Conservation (phyloP, 2,329 filamentous ascomycete genomes). For the Coniochaeta sp. region DNA sequence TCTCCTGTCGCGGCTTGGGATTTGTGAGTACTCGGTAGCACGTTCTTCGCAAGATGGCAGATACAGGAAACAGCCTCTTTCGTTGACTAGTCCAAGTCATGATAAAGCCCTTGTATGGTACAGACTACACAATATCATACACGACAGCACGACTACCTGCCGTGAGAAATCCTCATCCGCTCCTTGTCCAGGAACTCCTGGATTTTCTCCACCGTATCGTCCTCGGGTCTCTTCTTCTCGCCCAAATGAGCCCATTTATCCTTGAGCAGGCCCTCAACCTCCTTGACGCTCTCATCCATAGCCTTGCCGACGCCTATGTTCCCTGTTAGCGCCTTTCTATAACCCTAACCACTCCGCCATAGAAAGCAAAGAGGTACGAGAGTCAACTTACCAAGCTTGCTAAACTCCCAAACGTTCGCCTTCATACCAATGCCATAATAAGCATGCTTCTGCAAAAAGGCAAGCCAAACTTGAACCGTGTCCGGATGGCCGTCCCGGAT, state of each 20-base stretch:
- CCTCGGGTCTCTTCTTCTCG: slow-evolving; percentile 38
- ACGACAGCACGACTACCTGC: slow-evolving; percentile 6
- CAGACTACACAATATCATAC: slow-evolving; percentile 8
- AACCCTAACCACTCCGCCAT: neutral
- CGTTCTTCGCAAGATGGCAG: no score
- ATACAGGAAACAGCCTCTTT: no score
- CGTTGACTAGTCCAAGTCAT: neutral
- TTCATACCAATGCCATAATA: slow-evolving; percentile 99
- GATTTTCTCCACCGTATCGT: slow-evolving; percentile 45
- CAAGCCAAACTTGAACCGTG: slow-evolving; percentile 84
- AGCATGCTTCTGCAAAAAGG: slow-evolving; percentile 83
- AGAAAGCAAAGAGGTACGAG: neutral
- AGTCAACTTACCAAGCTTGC: slow-evolving; percentile 53
- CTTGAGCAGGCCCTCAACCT: slow-evolving; percentile 34
- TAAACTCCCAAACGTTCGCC: slow-evolving; percentile 91
- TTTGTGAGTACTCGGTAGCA: neutral
- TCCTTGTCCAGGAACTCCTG: slow-evolving; percentile 48
- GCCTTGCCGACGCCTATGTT: slow-evolving; percentile 38
- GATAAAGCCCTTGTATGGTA: neutral
- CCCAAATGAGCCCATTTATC: slow-evolving; percentile 49
- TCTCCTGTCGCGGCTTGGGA: neutral
- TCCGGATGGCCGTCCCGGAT: slow-evolving; percentile 89
- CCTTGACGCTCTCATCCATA: slow-evolving; percentile 40
- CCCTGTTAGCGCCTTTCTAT: slow-evolving; percentile 7
- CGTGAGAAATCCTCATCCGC: slow-evolving; percentile 27